A percentile compares a stretch with the other conserved stretches of the same genome.
Conservation (phyloP, 345 rosid genomes). For the Ceriops tagal region DNA sequence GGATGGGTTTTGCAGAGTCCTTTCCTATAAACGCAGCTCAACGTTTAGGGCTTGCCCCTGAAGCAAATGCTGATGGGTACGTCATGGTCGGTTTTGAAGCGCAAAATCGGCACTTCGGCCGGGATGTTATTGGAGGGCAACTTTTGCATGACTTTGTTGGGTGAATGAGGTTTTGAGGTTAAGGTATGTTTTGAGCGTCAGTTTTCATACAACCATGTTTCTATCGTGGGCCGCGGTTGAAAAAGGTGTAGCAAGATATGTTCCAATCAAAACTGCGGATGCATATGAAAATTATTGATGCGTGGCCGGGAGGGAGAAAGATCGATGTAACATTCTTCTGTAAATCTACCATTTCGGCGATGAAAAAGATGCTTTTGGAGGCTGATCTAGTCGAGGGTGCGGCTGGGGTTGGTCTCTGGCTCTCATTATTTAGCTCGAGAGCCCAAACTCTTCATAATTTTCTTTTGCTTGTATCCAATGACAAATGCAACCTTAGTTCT, state of each 20-base stretch:
- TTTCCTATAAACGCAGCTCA: constrained; percentile 63
- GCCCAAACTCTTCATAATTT: too few species aligned
- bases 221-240: constrained; percentile 8
- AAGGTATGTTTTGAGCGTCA: constrained; percentile 3
- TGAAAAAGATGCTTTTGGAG: neutral
- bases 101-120: constrained; percentile 59
- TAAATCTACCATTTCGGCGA: constrained; percentile 21
- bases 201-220: constrained; percentile 16
- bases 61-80: constrained; percentile 44
- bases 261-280: constrained; percentile 11
- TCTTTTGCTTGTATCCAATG: too few species aligned
- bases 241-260: constrained; percentile 7
- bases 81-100: constrained; percentile 56
- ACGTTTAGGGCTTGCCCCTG: constrained; percentile 60
- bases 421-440: too few species aligned
- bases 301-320: constrained; percentile 8
- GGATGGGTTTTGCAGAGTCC: constrained; percentile 57
- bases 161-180: constrained; percentile 23
- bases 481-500: too few species aligned
- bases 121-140: constrained; percentile 73
- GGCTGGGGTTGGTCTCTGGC: too few species aligned
- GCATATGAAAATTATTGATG: constrained; percentile 14
- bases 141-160: constrained; percentile 91
- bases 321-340: constrained; percentile 32
- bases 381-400: neutral